These are phyloP conservation scores for Rosa chinensis DNA, from an alignment of 306 rosid genomes.

Conservation along the genomic window DNA sequence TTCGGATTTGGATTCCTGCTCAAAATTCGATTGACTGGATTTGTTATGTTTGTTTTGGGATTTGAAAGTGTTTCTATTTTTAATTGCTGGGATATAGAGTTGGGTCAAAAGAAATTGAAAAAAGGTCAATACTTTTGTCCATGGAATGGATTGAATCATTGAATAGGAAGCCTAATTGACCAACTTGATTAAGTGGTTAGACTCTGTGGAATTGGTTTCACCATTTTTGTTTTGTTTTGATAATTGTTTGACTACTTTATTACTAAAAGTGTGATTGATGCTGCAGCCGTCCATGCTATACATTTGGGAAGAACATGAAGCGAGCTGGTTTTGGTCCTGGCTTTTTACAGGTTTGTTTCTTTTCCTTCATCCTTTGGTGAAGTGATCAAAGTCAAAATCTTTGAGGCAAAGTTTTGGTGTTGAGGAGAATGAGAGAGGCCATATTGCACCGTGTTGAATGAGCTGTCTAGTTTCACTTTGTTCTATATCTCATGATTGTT, in stretches of 20 bases:
- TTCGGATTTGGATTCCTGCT: no score
- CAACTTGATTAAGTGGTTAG: neutral
- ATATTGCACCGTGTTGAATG: neutral
- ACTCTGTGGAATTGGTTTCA: neutral
- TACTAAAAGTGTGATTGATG: slow-evolving; percentile 20
- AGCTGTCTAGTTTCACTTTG: slow-evolving; percentile 9
- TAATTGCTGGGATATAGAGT: no score
- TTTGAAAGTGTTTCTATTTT: no score
- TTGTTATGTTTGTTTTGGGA: no score
- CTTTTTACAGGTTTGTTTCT: slow-evolving; percentile 61
- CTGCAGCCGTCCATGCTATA: slow-evolving; percentile 93
- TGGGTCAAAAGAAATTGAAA: neutral
- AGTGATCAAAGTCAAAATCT: slow-evolving; percentile 5
- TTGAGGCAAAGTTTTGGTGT: neutral
- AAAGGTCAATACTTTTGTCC: neutral
- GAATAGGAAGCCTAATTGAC: neutral
- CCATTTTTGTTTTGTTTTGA: neutral
- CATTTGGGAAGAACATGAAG: slow-evolving; percentile 95
- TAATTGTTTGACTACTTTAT: slow-evolving; percentile 5
- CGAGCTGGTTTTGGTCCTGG: slow-evolving; percentile 86
- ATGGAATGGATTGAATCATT: neutral
- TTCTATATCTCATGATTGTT: neutral
- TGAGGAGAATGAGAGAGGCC: neutral
- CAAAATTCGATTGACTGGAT: neutral
- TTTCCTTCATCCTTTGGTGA: slow-evolving; percentile 6